Evolutionary conservation across 2,329 filamentous ascomycete genomes (phyloP).

Genomic region (Sporothrix curviconia): DNA sequence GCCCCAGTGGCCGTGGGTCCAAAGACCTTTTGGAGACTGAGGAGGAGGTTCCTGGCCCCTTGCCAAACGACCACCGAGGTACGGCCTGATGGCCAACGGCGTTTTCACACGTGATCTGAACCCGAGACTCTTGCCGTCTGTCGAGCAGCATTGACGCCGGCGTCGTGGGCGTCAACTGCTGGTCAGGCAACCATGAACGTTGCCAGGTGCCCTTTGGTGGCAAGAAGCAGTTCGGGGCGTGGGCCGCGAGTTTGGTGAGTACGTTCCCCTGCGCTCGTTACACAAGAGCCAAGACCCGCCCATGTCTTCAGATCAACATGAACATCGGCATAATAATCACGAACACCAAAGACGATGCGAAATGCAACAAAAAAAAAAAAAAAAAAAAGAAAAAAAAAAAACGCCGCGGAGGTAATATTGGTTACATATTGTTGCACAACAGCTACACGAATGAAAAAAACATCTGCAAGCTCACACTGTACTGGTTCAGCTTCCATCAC

Average conservation of each 20-base stretch:
- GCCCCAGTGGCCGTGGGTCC: conserved; percentile 47
- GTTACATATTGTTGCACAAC: too few species aligned
- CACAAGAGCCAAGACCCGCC: background rate
- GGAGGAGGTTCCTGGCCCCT: conserved; percentile 40
- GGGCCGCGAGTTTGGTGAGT: conserved; percentile 28
- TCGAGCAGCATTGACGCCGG: conserved; percentile 44
- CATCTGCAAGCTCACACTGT: too few species aligned
- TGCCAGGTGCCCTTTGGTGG: conserved; percentile 32
- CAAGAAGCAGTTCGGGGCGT: conserved; percentile 32
- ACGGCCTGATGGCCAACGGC: conserved; percentile 43
- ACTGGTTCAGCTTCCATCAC: too few species aligned
- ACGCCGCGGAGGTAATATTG: too few species aligned
- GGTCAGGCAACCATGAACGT: conserved; percentile 26
- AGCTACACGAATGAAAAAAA: too few species aligned
- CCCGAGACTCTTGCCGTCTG: conserved; percentile 24
- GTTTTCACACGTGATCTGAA: conserved; percentile 46
- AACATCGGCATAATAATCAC: too few species aligned
- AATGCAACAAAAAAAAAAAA: too few species aligned
- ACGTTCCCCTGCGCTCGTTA: background rate
- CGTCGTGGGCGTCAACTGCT: conserved; percentile 47
- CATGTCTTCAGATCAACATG: too few species aligned
- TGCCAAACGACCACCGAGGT: conserved; percentile 46
- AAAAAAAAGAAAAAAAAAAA: too few species aligned
- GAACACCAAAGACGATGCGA: too few species aligned
- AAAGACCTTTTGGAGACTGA: conserved; percentile 44